Evolutionary conservation across 345 rosid genomes (phyloP).

Genomic region (Rhodomyrtus tomentosa): DNA sequence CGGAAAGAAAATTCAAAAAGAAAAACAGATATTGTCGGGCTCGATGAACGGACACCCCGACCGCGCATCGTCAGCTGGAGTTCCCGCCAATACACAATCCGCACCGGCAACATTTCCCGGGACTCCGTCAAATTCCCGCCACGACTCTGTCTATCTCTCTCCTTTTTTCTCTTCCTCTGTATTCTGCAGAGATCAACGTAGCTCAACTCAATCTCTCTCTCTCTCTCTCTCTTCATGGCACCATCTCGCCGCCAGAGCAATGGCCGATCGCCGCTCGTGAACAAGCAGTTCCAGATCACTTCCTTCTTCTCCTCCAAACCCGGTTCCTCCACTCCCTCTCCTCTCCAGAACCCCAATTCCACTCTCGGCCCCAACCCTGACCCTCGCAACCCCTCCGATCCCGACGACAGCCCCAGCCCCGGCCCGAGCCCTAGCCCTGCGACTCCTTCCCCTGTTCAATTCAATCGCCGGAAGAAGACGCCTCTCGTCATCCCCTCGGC

Average conservation of each 20-base stretch:
- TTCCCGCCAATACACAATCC: conserved; percentile 10
- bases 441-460: conserved; percentile 66
- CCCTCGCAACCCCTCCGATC: conserved; percentile 2
- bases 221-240: conserved; percentile 29
- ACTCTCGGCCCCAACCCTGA: conserved; percentile 24
- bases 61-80: not conserved
- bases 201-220: not conserved
- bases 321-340: conserved; percentile 26
- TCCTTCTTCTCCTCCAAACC: conserved; percentile 60
- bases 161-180: not conserved
- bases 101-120: not conserved
- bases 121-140: conserved; percentile 1
- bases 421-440: conserved; percentile 31
- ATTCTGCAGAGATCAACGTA: not conserved
- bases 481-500: conserved; percentile 55
- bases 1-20: not conserved
- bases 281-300: conserved; percentile 85
- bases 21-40: not conserved
- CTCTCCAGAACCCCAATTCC: conserved; percentile 20
- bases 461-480: conserved; percentile 38
- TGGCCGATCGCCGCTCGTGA: conserved; percentile 86
- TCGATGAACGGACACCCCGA: not conserved
- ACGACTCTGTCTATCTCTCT: not conserved
- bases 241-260: conserved; percentile 56
- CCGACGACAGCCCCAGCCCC: conserved; percentile 25